Evolutionary conservation across 2,329 filamentous ascomycete genomes (phyloP).

Genomic region (Nemania diffusa): DNA sequence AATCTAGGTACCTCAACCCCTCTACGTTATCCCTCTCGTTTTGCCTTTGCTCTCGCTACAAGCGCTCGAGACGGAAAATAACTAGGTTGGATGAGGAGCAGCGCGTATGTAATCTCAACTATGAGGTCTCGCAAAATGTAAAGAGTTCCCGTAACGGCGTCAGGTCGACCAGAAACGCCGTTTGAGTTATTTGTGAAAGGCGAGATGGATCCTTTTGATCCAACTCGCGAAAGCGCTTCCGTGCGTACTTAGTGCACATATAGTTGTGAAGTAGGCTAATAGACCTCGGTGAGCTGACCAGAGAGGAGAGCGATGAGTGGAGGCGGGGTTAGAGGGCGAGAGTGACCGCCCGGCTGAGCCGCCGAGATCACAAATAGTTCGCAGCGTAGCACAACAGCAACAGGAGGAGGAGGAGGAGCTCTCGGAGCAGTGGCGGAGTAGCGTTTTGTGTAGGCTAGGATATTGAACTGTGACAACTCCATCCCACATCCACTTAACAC

Average conservation of each 20-base stretch:
- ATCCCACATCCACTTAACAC: not conserved
- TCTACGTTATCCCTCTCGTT: not conserved
- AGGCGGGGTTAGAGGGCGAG: slow-evolving; percentile 14
- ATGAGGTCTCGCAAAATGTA: not conserved
- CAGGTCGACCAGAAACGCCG: slow-evolving; percentile 13
- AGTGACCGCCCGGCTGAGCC: slow-evolving; percentile 18
- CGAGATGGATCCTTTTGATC: slow-evolving; percentile 22
- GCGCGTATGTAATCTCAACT: not conserved
- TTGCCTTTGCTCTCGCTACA: not conserved
- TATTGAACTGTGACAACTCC: not conserved
- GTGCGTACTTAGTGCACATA: not conserved
- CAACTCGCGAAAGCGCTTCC: not conserved
- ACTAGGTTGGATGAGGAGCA: too few relatives aligned
- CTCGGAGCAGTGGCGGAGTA: not conserved
- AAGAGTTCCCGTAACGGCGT: slow-evolving; percentile 8
- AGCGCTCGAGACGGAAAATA: not conserved
- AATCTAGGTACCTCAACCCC: not conserved
- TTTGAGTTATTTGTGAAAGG: slow-evolving; percentile 13
- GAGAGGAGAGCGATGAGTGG: slow-evolving; percentile 20
- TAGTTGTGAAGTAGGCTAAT: slow-evolving; percentile 6
- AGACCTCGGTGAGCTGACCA: slow-evolving; percentile 31
- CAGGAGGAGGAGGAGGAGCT: not conserved
- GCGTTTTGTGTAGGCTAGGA: not conserved
- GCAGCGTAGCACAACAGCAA: not conserved
- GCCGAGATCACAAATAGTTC: slow-evolving; percentile 9